Evolutionary conservation across 169 alveolate species (phyloP).

Genomic region (Cryptosporidium muris): DNA sequence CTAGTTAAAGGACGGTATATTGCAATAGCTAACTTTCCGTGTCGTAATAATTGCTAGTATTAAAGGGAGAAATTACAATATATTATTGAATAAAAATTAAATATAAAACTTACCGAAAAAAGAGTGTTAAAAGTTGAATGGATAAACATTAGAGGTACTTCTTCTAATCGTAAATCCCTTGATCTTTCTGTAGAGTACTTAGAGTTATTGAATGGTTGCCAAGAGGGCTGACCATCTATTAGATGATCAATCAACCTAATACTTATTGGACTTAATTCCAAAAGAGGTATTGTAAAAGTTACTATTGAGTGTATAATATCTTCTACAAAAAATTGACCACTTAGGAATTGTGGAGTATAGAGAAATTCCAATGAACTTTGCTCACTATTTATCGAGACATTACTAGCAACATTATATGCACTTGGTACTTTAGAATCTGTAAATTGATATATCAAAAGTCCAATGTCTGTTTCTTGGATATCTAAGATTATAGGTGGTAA

Average conservation of each 20-base stretch:
- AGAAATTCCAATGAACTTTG: slow-evolving; percentile 14
- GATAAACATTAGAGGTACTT: slow-evolving; percentile 16
- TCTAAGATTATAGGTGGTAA: slow-evolving; percentile 24
- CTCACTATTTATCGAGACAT: neutral
- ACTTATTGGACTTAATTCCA: slow-evolving; percentile 13
- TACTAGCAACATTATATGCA: neutral
- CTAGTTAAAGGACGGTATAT: slow-evolving; percentile 13
- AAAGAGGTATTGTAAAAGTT: slow-evolving; percentile 2
- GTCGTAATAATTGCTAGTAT: slow-evolving; percentile 7
- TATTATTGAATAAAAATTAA: neutral
- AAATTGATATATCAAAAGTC: slow-evolving; percentile 15
- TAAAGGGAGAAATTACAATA: neutral
- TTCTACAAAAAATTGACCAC: slow-evolving; percentile 53
- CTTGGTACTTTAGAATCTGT: slow-evolving; percentile 1
- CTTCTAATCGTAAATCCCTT: slow-evolving; percentile 21
- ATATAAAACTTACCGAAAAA: slow-evolving; percentile 20
- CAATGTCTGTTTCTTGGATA: slow-evolving; percentile 27
- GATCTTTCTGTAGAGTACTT: neutral
- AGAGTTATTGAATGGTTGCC: slow-evolving; percentile 12
- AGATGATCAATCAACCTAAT: slow-evolving; percentile 7
- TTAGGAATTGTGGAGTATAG: slow-evolving; percentile 27
- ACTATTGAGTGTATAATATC: slow-evolving; percentile 7
- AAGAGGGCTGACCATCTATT: slow-evolving; percentile 7
- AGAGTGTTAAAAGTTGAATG: slow-evolving; percentile 35
- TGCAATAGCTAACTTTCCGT: slow-evolving; percentile 18